A percentile compares a stretch with the other conserved stretches of the same genome.
These are phyloP conservation scores for Globisporangium paroecandrum DNA, from an alignment of 352 stramenopile species.

Conservation along the genomic window DNA sequence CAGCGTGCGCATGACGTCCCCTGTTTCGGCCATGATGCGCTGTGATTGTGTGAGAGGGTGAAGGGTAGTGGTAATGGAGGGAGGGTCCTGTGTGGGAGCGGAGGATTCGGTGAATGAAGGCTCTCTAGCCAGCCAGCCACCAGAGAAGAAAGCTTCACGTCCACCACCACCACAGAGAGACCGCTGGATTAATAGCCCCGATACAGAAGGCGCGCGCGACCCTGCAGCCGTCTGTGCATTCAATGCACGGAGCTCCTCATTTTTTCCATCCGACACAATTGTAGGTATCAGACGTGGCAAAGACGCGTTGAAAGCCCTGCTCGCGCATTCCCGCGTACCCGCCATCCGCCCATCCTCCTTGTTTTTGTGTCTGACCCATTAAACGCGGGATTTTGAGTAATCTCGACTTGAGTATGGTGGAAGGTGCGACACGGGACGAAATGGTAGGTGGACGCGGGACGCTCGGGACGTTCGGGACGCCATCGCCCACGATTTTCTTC, in stretches of 20 bases:
- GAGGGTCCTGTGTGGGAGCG: not conserved
- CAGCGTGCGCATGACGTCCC: slow-evolving; percentile 28
- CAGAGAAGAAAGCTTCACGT: not conserved
- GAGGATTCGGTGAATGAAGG: slow-evolving; percentile 10
- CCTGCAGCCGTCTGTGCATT: not conserved
- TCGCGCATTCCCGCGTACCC: slow-evolving; percentile 5
- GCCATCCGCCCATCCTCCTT: not conserved
- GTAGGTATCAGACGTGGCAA: slow-evolving; percentile 5
- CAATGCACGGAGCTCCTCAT: slow-evolving; percentile 2
- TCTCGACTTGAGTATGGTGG: not conserved
- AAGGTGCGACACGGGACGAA: not conserved
- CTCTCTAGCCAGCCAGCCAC: not conserved
- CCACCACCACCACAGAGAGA: not conserved
- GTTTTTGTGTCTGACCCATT: not conserved
- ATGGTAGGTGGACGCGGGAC: not conserved
- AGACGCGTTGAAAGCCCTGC: not conserved
- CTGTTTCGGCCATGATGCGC: slow-evolving; percentile 7
- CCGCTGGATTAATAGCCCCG: not conserved
- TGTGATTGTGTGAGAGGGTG: not conserved
- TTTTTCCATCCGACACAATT: not conserved
- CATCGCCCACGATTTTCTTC: not conserved
- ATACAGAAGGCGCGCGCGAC: not conserved
- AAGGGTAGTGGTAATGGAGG: not conserved
- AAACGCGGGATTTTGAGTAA: not conserved
- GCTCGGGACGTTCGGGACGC: not conserved